Evolutionary conservation across 2,329 filamentous ascomycete species (phyloP), one percentile per base, ranked within the genome.

Genomic region (Exutisphaerella laricina): DNA sequence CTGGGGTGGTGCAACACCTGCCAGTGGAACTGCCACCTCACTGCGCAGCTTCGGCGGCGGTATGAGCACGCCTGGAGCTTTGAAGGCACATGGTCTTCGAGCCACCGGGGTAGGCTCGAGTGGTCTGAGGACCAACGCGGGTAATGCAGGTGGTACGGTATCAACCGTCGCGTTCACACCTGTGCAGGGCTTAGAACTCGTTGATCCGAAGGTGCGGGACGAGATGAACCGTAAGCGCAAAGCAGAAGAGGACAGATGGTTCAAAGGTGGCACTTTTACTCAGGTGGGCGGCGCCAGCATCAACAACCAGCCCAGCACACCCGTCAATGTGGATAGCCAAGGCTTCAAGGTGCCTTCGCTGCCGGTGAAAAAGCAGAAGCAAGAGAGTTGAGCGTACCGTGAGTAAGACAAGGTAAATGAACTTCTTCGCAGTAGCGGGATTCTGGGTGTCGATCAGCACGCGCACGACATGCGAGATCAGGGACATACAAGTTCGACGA

Each of bases 231-330:
- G 88, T 57, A 97, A 97, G 72, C 75, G 88, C 51, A 94, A 95
- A 64, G 89, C 88, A 1, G 92, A 97, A 51, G 88, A 95, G 62
- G 90, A 97, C 62, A 75, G 88, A 26, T 98, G 88, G 84, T 98
- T 98, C 72, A 94, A 92, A 66, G 86, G 88, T 34, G 92, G 92
- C n/a, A 89, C 87, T 0, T 98, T 98, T 61, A 96, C 92, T 6
- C 89, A 96, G 64, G 78, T 94, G 43, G 80, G 80, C 13, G 59
- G 59, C 21, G 48, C 36, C 30, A 46, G 35, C 33, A 40, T 39
- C 48, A 47, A 34, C 57, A 53, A 34, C 12, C 40, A 39, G 13
- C 44, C 13, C 51, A 51, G 37, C 49, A 49, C 40, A 51, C 70
- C 70, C 10, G 64, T 75, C 72, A 85, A 68, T 54, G 61, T 68